These are phyloP conservation scores for Tetrahymena thermophila DNA, from an alignment of 73 alveolate genomes.

Conservation along the genomic window DNA sequence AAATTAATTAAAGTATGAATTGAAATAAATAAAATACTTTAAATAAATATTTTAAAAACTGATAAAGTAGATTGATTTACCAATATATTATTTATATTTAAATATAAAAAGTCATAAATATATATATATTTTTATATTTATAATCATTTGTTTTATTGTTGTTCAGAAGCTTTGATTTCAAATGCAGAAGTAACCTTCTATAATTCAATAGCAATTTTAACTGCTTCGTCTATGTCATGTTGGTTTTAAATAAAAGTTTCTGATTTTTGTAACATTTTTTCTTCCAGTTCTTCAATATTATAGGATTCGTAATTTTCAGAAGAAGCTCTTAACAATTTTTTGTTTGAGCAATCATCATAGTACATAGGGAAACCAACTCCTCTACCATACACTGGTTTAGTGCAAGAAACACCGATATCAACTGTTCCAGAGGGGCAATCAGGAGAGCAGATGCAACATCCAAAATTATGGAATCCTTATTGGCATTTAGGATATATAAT, in stretches of 20 bases:
- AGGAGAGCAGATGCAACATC: neutral
- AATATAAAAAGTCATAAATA: too few relatives aligned
- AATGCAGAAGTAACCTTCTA: neutral
- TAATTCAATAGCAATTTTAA: neutral
- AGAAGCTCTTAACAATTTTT: neutral
- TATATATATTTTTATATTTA: too few relatives aligned
- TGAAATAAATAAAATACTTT: too few relatives aligned
- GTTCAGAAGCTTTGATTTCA: neutral
- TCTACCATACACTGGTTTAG: neutral
- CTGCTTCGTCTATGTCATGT: neutral
- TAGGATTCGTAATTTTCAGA: neutral
- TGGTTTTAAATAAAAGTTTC: neutral
- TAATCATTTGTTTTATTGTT: neutral
- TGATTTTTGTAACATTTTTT: neutral
- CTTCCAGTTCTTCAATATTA: neutral
- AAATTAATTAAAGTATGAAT: too few relatives aligned
- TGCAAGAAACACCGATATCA: neutral
- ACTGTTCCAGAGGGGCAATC: neutral
- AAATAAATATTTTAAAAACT: too few relatives aligned
- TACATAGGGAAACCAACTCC: constrained; percentile 4
- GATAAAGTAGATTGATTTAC: too few relatives aligned
- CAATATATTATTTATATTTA: too few relatives aligned
- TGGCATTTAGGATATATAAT: neutral
- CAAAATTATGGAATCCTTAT: neutral
- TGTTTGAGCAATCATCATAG: constrained; percentile 5